phyloP scores from a whole-genome alignment of 768 basidiomycete genomes.

The Sistotremastrum suecicum region DNA sequence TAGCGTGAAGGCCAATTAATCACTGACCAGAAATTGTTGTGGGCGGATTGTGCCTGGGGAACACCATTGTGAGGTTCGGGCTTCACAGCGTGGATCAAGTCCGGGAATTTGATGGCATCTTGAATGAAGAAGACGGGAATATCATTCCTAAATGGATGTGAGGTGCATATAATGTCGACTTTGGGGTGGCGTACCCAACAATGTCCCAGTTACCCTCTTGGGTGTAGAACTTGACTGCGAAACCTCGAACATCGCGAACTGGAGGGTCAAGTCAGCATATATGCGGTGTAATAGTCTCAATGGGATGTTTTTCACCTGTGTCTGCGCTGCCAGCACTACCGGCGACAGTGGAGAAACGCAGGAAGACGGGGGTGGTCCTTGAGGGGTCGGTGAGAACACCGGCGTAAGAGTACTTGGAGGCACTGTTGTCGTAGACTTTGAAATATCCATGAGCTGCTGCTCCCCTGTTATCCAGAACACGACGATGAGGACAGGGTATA shows the following conservation, averaged over 20 bases:
- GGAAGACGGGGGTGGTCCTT: conserved; percentile 61
- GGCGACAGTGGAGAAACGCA: conserved; percentile 78
- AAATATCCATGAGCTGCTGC: conserved; percentile 74
- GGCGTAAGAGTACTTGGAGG: conserved; percentile 60
- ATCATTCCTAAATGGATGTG: conserved; percentile 33
- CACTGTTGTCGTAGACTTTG: conserved; percentile 51
- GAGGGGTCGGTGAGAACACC: conserved; percentile 58
- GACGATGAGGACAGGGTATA: conserved; percentile 10
- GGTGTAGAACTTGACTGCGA: conserved; percentile 75
- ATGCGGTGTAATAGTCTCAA: no score
- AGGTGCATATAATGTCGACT: no score
- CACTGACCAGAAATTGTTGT: conserved; percentile 87
- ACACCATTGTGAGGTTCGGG: conserved; percentile 79
- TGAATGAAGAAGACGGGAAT: conserved; percentile 77
- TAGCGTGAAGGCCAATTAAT: conserved; percentile 51
- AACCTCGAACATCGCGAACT: conserved; percentile 77
- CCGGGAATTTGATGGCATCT: conserved; percentile 75
- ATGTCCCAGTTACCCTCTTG: conserved; percentile 80
- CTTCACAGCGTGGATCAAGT: conserved; percentile 73
- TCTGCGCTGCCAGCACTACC: conserved; percentile 76
- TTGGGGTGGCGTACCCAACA: conserved; percentile 26
- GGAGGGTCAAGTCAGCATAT: conserved; percentile 10
- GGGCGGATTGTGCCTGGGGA: conserved; percentile 51
- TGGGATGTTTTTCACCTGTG: conserved; percentile 18
- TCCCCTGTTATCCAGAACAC: conserved; percentile 41